Evolutionary conservation across 75 land plant genomes (phyloP), one percentile per base, ranked within the genome.

Genomic region (Pinus taeda): DNA sequence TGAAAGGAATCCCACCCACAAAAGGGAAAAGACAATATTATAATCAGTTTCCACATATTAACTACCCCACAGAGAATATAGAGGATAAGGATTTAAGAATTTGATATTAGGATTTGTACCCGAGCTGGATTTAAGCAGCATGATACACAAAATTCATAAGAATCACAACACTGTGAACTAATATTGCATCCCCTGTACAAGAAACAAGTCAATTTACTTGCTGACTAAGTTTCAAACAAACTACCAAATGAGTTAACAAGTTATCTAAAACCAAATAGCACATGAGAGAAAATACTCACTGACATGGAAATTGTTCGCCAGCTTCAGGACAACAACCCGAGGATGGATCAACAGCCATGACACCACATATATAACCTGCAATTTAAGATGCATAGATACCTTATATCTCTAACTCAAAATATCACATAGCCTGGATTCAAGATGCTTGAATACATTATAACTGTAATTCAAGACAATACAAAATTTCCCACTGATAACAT

Each of bases 141-240:
- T 75, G 98, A 89, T 37, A 95, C 98, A 86, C 98, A 95, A 83
- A 79, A 90, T 59, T 95, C 98, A 65, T 93, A 95, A 8, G 93
- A 87, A 75, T 90, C 83, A 80, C 95, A 95, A 78, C 98, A 95
- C 60, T 85, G 85, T 56, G 93, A 93, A 53, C 59, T 78, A 79
- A 85, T 65, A 75, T 93, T 88, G 85, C 98, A 95, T 45, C 93
- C 95, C 45, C 95, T 95, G 86, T 64, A 80, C 39, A 20, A 57
- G 62, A 71, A 69, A 55, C 59, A 36, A 62, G 20, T 39, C 24
- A 74, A 66, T 42, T 36, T 37, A 33, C 12, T 29, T 49, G 39
- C 57, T 22, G 0, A 33, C 17, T 33, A 29, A 49, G 57, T 33
- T 29, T 45, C 57, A 62, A 15, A 55, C 69, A 74, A 60, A 39